A percentile compares a stretch with the other conserved stretches of the same genome.
Conservation (phyloP, 345 rosid species). For the Aethionema arabicum region DNA sequence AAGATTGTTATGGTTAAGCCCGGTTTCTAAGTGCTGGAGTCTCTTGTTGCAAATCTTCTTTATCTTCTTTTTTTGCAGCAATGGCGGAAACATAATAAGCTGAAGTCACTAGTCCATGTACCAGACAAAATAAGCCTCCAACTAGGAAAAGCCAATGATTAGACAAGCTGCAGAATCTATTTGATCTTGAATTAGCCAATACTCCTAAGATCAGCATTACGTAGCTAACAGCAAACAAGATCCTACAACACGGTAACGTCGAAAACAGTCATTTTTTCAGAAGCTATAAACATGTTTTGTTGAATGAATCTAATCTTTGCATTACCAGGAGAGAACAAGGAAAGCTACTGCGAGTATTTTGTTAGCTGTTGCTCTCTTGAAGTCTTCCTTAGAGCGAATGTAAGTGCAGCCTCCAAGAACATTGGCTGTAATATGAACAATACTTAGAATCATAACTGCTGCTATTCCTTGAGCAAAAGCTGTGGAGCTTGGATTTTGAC, state of each 20-base stretch:
- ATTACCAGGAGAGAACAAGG: constrained; percentile 74
- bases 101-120: constrained; percentile 63
- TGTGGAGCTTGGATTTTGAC: constrained; percentile 58
- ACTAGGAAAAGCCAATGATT: constrained; percentile 52
- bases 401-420: constrained; percentile 71
- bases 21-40: constrained; percentile 3
- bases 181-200: constrained; percentile 55
- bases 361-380: constrained; percentile 51
- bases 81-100: constrained; percentile 76
- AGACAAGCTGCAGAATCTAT: constrained; percentile 52
- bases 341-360: constrained; percentile 73
- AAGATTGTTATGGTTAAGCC: constrained; percentile 17
- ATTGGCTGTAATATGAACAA: constrained; percentile 63
- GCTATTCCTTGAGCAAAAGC: constrained; percentile 81
- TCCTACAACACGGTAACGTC: constrained; percentile 41
- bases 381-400: constrained; percentile 55
- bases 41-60: constrained; percentile 20
- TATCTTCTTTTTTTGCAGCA: constrained; percentile 51
- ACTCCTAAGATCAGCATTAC: constrained; percentile 62
- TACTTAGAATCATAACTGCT: constrained; percentile 54
- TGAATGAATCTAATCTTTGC: constrained; percentile 39
- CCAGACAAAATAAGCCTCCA: constrained; percentile 71
- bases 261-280: not conserved
- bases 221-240: constrained; percentile 55
- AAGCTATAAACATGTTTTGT: not conserved